Conservation (phyloP, 257 asterid genomes). For the Mentha longifolia region DNA sequence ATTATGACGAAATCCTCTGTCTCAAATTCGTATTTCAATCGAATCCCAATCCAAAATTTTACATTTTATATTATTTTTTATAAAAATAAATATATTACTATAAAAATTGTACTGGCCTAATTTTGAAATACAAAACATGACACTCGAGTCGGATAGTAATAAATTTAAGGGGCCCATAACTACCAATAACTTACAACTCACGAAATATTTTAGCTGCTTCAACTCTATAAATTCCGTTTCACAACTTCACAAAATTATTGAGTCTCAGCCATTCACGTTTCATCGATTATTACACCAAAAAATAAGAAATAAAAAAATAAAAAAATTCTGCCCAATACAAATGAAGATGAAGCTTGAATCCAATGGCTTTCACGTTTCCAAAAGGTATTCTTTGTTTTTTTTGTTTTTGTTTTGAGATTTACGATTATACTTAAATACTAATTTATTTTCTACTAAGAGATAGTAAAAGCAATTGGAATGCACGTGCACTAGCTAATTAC, state of each 20-base stretch:
- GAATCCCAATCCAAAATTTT: too few species aligned
- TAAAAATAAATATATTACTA: too few species aligned
- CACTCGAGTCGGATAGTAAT: not conserved
- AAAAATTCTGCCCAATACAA: not conserved
- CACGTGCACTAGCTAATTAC: not conserved
- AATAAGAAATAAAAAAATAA: not conserved
- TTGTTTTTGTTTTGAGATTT: too few species aligned
- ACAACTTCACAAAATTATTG: not conserved
- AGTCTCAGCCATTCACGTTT: not conserved
- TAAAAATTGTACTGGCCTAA: too few species aligned
- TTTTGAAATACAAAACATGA: too few species aligned
- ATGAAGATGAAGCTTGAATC: conserved; percentile 25
- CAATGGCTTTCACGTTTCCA: conserved; percentile 12
- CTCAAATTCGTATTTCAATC: too few species aligned
- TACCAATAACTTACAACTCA: not conserved
- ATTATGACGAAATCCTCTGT: too few species aligned
- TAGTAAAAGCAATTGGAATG: not conserved
- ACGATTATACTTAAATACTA: not conserved
- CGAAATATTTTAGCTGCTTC: not conserved
- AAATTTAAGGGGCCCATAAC: conserved; percentile 11
- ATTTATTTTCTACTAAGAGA: too few species aligned
- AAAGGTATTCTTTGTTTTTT: conserved; percentile 25
- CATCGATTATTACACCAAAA: not conserved
- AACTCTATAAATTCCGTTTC: conserved; percentile 24
- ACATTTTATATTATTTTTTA: too few species aligned